These are phyloP conservation scores for Aspergillus proliferans DNA, from an alignment of 2,329 filamentous ascomycete species.

Conservation along the genomic window DNA sequence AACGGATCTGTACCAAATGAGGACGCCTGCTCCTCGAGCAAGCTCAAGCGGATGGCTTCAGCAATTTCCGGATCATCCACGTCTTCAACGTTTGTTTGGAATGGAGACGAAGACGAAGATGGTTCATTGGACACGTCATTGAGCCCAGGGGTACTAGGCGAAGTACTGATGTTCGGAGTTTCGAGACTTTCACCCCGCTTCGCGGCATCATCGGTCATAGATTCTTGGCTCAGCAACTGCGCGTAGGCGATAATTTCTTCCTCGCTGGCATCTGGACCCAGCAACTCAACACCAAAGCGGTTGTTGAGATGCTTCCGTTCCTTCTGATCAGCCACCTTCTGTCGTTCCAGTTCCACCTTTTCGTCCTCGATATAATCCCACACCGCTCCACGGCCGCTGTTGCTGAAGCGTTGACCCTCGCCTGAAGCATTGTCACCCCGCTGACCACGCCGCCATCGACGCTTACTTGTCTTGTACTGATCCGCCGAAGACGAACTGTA, in stretches of 20 bases:
- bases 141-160: slow-evolving; percentile 30
- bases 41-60: slow-evolving; percentile 55
- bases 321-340: slow-evolving; percentile 60
- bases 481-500: slow-evolving; percentile 76
- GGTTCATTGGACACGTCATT: slow-evolving; percentile 23
- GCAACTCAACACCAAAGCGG: slow-evolving; percentile 76
- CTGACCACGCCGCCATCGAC: slow-evolving; percentile 65
- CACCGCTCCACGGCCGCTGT: slow-evolving; percentile 62
- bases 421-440: slow-evolving; percentile 53
- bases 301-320: slow-evolving; percentile 66
- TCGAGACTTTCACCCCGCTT: slow-evolving; percentile 40
- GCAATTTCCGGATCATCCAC: slow-evolving; percentile 54
- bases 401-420: slow-evolving; percentile 52
- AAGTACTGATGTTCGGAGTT: slow-evolving; percentile 36
- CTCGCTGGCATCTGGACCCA: slow-evolving; percentile 51
- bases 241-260: slow-evolving; percentile 60
- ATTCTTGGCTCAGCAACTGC: slow-evolving; percentile 56
- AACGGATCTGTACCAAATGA: slow-evolving; percentile 13
- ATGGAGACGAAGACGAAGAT: slow-evolving; percentile 32
- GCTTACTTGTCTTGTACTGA: slow-evolving; percentile 69
- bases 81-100: slow-evolving; percentile 38
- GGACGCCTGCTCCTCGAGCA: slow-evolving; percentile 31
- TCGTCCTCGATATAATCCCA: slow-evolving; percentile 83
- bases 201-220: slow-evolving; percentile 44
- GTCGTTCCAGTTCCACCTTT: slow-evolving; percentile 68